Evolutionary conservation across 2,329 filamentous ascomycete genomes (phyloP), one percentile per base, ranked within the genome.

Genomic region (Metarhizium guizhouense): DNA sequence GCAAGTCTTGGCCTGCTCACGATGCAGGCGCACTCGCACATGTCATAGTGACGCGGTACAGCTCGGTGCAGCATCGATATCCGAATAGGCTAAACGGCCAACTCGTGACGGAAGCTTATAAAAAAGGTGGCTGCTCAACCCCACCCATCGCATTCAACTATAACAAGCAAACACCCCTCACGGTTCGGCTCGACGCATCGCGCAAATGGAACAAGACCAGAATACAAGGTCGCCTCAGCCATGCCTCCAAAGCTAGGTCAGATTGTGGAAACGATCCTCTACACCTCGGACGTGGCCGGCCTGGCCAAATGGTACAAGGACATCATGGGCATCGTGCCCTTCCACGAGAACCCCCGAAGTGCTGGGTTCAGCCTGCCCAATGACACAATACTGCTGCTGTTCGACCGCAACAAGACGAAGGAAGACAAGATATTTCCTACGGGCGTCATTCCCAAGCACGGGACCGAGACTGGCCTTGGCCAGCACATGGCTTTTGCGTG

Each of bases 401-500:
- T 55, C 20, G 53, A 55, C 18, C 47, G 53, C n/a, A 43, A 20
- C 16, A 47, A 50, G 38, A 55, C 53, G 0, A 55, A 36, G 2
- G 38, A 18, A 30, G 47, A 55, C 14, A 51, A n/a, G 16, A 18
- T 36, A 20, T 47, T 51, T 20, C 29, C 47, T 38, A 7, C 43
- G 4, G 53, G 53, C 14, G 34, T 55, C 20, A 55, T 55, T 36
- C 53, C 53, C 4, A 55, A 55, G 47, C 53, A 55, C 7, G 53
- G 53, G 3, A 47, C 53, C 3, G 53, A 51, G 53, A 49, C 34
- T 4, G 53, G 53, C 11, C 53, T 55, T 14, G 53, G 53, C 16
- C 53, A 55, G 53, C 53, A 51, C 47, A 55, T 55, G 30, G 53
- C 53, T 14, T 51, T 55, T 51, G 53, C 53, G 13, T 55, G 53